phyloP scores from a whole-genome alignment of 371 early-diverging fungal genomes.

The Chytridium lagenaria region DNA sequence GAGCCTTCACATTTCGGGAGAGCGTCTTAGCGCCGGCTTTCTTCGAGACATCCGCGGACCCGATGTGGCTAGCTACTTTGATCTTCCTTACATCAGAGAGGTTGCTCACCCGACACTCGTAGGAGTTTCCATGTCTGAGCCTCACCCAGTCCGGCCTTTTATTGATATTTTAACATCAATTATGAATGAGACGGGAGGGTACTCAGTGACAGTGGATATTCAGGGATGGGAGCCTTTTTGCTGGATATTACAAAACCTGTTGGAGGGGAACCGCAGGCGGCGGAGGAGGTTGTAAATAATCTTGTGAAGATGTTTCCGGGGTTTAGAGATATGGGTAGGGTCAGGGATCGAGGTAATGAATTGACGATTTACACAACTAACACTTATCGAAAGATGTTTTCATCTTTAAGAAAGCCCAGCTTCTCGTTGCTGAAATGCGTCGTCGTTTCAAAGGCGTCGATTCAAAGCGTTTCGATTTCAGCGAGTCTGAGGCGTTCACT shows the following conservation, averaged over 20 bases:
- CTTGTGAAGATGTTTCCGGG: constrained; percentile 70
- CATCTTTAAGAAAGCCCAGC: constrained; percentile 71
- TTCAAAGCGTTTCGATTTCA: constrained; percentile 62
- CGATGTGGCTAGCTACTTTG: constrained; percentile 64
- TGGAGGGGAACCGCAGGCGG: constrained; percentile 45
- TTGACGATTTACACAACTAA: background rate
- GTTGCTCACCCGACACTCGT: constrained; percentile 59
- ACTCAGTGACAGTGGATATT: constrained; percentile 55
- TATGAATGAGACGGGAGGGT: constrained; percentile 71
- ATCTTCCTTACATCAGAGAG: constrained; percentile 69
- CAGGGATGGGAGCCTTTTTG: constrained; percentile 70
- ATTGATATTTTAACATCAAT: constrained; percentile 68
- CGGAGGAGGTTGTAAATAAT: constrained; percentile 60
- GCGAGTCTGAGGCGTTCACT: constrained; percentile 67
- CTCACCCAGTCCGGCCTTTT: constrained; percentile 67
- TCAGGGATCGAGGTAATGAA: constrained; percentile 46
- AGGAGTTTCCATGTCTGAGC: constrained; percentile 72
- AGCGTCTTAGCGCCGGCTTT: constrained; percentile 50
- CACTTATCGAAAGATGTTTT: constrained; percentile 52
- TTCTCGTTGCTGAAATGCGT: constrained; percentile 64
- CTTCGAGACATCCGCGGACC: constrained; percentile 55
- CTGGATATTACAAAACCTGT: constrained; percentile 64
- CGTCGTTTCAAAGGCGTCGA: constrained; percentile 55
- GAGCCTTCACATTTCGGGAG: constrained; percentile 72
- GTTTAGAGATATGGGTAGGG: constrained; percentile 64